Percentiles rank a stretch among this genome's conserved stretches.
Conservation (phyloP, 1,139 yeast species). For the Ashbya aceris region DNA sequence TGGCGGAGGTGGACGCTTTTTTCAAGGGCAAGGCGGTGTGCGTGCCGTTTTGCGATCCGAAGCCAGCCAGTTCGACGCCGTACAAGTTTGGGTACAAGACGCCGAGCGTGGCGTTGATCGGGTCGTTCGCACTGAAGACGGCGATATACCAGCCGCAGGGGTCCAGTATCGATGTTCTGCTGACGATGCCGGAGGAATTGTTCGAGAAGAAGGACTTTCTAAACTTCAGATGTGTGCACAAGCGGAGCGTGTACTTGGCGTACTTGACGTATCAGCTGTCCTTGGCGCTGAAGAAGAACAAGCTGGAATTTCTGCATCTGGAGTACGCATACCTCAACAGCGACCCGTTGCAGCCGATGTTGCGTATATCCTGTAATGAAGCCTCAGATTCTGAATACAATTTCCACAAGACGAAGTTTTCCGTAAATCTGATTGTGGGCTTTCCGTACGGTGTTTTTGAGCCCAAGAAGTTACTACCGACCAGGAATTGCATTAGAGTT, state of each 20-base stretch:
- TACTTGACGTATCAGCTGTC: slow-evolving; percentile 60
- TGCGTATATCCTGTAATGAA: slow-evolving; percentile 39
- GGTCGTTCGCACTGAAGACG: slow-evolving; percentile 83
- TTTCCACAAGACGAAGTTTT: slow-evolving; percentile 61
- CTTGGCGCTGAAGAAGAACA: slow-evolving; percentile 43
- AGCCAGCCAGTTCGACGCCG: slow-evolving; percentile 52
- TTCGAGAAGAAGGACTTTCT: slow-evolving; percentile 84
- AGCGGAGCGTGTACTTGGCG: slow-evolving; percentile 80
- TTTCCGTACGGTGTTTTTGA: slow-evolving; percentile 68
- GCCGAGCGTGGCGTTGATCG: slow-evolving; percentile 77
- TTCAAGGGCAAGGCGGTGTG: slow-evolving; percentile 42
- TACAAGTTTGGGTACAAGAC: slow-evolving; percentile 59
- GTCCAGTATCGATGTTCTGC: slow-evolving; percentile 62
- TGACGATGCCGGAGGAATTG: slow-evolving; percentile 68
- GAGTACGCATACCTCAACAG: slow-evolving; percentile 59
- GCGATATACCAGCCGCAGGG: slow-evolving; percentile 58
- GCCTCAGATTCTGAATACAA: slow-evolving; percentile 33
- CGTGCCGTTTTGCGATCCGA: slow-evolving; percentile 87
- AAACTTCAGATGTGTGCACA: slow-evolving; percentile 82
- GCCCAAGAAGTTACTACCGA: slow-evolving; percentile 64
- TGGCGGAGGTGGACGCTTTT: slow-evolving; percentile 46
- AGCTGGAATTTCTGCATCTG: slow-evolving; percentile 40
- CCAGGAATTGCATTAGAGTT: slow-evolving; percentile 69
- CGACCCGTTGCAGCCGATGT: slow-evolving; percentile 56
- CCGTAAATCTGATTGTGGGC: slow-evolving; percentile 63